Percentiles rank a stretch among this genome's conserved stretches.
Conservation (phyloP, 2,329 filamentous ascomycete species). For the Verticillium nonalfalfae region DNA sequence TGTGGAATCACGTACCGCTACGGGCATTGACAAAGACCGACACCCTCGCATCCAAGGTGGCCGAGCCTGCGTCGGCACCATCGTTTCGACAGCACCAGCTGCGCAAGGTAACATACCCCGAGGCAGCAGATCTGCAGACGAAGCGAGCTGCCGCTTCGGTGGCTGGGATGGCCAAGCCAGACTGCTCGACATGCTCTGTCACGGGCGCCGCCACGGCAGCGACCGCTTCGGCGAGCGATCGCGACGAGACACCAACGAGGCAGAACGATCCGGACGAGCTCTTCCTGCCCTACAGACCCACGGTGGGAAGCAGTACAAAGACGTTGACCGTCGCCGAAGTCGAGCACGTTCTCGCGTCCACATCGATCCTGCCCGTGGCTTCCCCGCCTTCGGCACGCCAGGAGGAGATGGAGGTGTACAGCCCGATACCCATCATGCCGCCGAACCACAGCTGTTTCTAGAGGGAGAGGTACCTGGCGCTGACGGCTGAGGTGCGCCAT, state of each 20-base stretch:
- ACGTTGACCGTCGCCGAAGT: not conserved
- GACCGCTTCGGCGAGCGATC: not conserved
- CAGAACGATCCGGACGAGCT: not conserved
- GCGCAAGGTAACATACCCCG: slow-evolving; percentile 1
- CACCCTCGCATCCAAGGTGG: not conserved
- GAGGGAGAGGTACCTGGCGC: slow-evolving; percentile 32
- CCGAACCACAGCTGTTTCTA: slow-evolving; percentile 33
- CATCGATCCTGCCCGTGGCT: not conserved
- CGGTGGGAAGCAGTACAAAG: not conserved
- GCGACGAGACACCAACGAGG: not conserved
- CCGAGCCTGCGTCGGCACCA: not conserved
- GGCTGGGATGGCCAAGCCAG: not conserved
- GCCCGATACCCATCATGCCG: slow-evolving; percentile 25
- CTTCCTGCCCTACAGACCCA: not conserved
- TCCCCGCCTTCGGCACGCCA: not conserved
- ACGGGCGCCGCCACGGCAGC: not conserved
- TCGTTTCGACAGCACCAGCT: not conserved
- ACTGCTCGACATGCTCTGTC: not conserved
- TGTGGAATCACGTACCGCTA: not conserved
- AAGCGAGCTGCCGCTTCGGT: not conserved
- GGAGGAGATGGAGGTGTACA: slow-evolving; percentile 15
- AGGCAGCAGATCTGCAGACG: not conserved
- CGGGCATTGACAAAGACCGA: not conserved
- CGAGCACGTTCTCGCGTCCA: not conserved
- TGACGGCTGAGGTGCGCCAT: slow-evolving; percentile 33